Evolutionary conservation across 352 stramenopile genomes (phyloP), one percentile per base, ranked within the genome.

Genomic region (Phytophthora litchii): DNA sequence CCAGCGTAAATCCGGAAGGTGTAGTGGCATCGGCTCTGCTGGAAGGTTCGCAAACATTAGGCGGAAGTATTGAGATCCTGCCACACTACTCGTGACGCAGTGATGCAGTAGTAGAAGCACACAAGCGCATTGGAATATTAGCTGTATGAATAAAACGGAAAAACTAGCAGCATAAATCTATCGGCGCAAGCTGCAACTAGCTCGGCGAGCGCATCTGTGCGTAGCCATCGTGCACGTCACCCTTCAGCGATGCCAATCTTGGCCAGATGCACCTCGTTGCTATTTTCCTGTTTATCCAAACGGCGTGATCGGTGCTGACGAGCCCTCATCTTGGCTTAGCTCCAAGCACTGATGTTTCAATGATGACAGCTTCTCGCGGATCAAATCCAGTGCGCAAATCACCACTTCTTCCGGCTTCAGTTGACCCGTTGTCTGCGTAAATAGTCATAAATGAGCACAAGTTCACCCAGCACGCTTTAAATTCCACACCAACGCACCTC

Each of bases 311-410:
- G 86, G 86, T 1, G 71, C 77, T 21, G 80, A 49, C 23, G 69
- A 70, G 2, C 72, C 71, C 38, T 94, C 86, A 54, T 95, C 86
- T 41, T 94, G 86, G 49, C 77, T 92, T 17, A 95, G 64, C 61
- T 95, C 84, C 46, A 94, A 69, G 53, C 82, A 92, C 73, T 95
- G 86, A 56, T 95, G 84, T 67, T 92, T 95, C 32, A 95, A 70
- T 52, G 75, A 89, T 58, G 81, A 91, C 42, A 95, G 56, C 54
- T 95, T 95, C 53, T 95, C 86, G 8, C 85, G 83, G 44, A 95
- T 95, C 11, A 95, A 70, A 64, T 95, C 86, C 45, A 95, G 57
- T 55, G 86, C 86, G 40, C 84, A 94, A 52, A 93, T 92, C 40
- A 95, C 86, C 23, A 95, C 84, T 67, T 93, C 83, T 56, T 95